phyloP scores from a whole-genome alignment of 352 stramenopile species.

The Phytophthora constricta region DNA sequence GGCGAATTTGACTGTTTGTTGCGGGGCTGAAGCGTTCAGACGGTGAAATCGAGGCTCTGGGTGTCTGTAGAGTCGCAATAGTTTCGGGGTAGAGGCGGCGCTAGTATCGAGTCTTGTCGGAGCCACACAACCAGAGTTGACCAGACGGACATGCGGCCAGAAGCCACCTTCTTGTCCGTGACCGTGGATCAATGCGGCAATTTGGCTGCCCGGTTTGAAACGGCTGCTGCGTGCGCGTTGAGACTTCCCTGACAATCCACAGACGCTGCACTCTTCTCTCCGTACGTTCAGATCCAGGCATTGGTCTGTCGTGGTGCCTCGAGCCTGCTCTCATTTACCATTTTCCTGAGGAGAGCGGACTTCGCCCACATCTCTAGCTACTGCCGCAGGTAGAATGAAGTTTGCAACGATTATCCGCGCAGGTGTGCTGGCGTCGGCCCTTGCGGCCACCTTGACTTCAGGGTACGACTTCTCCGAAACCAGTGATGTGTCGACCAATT shows the following conservation, averaged over 20 bases:
- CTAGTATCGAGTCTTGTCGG: slow-evolving; percentile 18
- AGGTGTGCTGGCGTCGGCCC: slow-evolving; percentile 21
- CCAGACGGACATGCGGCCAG: slow-evolving; percentile 2
- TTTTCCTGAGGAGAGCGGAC: slow-evolving; percentile 31
- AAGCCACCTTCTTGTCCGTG: slow-evolving; percentile 1
- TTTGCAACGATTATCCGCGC: slow-evolving; percentile 23
- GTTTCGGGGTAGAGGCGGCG: slow-evolving; percentile 11
- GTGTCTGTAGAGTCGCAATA: neutral
- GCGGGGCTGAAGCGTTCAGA: neutral
- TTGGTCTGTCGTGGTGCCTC: neutral
- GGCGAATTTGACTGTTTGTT: neutral
- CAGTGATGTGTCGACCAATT: slow-evolving; percentile 23
- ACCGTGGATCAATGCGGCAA: neutral
- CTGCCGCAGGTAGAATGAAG: slow-evolving; percentile 22
- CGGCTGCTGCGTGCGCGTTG: slow-evolving; percentile 27
- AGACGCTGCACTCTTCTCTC: slow-evolving; percentile 25
- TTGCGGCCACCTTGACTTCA: slow-evolving; percentile 23
- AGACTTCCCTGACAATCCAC: slow-evolving; percentile 29
- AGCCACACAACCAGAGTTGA: neutral
- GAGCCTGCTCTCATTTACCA: slow-evolving; percentile 12
- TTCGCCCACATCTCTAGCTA: slow-evolving; percentile 15
- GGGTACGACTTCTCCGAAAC: slow-evolving; percentile 43
- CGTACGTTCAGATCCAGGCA: slow-evolving; percentile 13
- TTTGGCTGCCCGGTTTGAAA: slow-evolving; percentile 12
- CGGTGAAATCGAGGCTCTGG: too few relatives aligned